Percentiles rank a stretch among this genome's conserved stretches.
These are phyloP conservation scores for Schwanniomyces yamadae DNA, from an alignment of 805 yeast species.

Conservation along the genomic window DNA sequence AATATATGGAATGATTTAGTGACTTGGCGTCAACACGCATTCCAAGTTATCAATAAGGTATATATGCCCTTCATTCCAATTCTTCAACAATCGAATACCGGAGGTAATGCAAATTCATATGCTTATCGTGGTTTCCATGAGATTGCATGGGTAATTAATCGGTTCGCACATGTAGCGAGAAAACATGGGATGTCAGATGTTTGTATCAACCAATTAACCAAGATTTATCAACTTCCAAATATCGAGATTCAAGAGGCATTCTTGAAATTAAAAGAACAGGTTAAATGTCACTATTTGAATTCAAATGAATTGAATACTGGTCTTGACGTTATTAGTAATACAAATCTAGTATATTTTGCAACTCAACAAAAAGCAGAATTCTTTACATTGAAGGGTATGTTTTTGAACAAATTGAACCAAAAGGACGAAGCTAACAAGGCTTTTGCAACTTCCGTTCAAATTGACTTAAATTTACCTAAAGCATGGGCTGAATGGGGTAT, in stretches of 20 bases:
- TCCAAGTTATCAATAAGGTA: conserved; percentile 91
- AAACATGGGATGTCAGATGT: conserved; percentile 97
- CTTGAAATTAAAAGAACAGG: conserved; percentile 92
- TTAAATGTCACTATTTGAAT: conserved; percentile 94
- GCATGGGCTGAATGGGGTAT: conserved; percentile 99
- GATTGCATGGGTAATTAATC: conserved; percentile 96
- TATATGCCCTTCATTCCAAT: conserved; percentile 91
- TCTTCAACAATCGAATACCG: conserved; percentile 64
- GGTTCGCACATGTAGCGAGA: conserved; percentile 98
- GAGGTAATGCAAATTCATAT: conserved; percentile 79
- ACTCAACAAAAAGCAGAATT: conserved; percentile 98
- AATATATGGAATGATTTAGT: conserved; percentile 97
- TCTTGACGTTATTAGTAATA: conserved; percentile 92
- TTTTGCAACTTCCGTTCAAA: conserved; percentile 95
- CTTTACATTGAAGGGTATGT: conserved; percentile 97
- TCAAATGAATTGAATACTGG: conserved; percentile 91
- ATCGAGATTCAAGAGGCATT: conserved; percentile 98
- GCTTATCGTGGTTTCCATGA: conserved; percentile 98
- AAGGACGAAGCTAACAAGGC: conserved; percentile 97
- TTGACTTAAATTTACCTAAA: conserved; percentile 89
- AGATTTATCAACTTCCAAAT: conserved; percentile 93
- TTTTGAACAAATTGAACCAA: conserved; percentile 84
- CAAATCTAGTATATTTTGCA: conserved; percentile 93
- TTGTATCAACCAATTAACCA: conserved; percentile 86
- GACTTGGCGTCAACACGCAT: conserved; percentile 98